Evolutionary conservation across 352 stramenopile species (phyloP).

Genomic region (Phytophthora cactorum): DNA sequence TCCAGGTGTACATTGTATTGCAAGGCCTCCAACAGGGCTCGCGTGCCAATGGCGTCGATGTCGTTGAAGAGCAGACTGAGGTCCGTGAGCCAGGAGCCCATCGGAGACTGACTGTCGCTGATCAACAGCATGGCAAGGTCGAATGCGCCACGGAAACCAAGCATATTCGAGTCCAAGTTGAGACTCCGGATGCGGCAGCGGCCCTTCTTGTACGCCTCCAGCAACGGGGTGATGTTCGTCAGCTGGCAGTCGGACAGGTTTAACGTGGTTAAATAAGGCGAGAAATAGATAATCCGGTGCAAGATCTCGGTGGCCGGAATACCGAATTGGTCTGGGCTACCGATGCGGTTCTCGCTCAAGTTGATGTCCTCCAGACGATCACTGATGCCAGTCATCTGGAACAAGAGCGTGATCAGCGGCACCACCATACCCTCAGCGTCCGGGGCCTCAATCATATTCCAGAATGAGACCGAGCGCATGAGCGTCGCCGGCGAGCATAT

Average conservation of each 20-base stretch:
- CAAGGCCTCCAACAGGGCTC: slow-evolving; percentile 51
- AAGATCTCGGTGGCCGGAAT: slow-evolving; percentile 57
- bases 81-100: slow-evolving; percentile 46
- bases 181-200: slow-evolving; percentile 52
- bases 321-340: slow-evolving; percentile 58
- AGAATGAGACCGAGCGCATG: slow-evolving; percentile 51
- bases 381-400: slow-evolving; percentile 60
- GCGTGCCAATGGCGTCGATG: slow-evolving; percentile 59
- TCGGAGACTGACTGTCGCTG: slow-evolving; percentile 49
- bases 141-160: slow-evolving; percentile 61
- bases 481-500: slow-evolving; percentile 55
- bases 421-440: slow-evolving; percentile 58
- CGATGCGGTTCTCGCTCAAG: slow-evolving; percentile 65
- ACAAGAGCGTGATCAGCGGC: slow-evolving; percentile 56
- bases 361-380: slow-evolving; percentile 63
- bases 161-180: slow-evolving; percentile 62
- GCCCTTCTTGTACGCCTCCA: slow-evolving; percentile 58
- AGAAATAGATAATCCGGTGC: slow-evolving; percentile 64
- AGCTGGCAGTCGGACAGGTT: slow-evolving; percentile 58
- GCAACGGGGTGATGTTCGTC: slow-evolving; percentile 54
- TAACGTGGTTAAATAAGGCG: slow-evolving; percentile 57
- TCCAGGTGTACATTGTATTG: slow-evolving; percentile 62
- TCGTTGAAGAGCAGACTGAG: slow-evolving; percentile 64
- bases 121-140: slow-evolving; percentile 67
- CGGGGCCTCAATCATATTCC: slow-evolving; percentile 59